Evolutionary conservation across 805 yeast genomes (phyloP), one percentile per base, ranked within the genome.

Genomic region (Hanseniaspora clermontiae): DNA sequence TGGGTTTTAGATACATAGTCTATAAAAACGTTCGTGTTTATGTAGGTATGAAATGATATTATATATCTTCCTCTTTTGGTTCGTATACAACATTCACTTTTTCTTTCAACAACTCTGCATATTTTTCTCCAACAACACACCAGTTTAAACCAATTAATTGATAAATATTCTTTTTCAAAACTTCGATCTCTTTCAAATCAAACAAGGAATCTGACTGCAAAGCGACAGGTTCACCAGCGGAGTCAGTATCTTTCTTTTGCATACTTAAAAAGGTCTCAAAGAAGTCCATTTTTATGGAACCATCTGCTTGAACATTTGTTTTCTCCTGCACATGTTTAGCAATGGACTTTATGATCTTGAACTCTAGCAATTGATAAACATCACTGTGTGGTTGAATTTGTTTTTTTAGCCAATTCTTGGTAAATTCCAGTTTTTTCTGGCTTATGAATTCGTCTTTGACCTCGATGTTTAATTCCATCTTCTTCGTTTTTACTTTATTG

Each of bases 351-450:
- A 55, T 45, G 53, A 80, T 75, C 60, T 82, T 80, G 40, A 75
- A 74, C 68, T 87, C 96, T 76, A 88, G 74, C 50, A 87, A 74
- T 6, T 83, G 82, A 65, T 87, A 87, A 42, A 87, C 84, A 52
- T 79, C 82, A 8, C 91, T 81, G 59, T 74, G 74, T 50, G 96
- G 96, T 69, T 87, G 95, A 12, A 90, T 84, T 69, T 88, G 95
- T 65, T 83, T 86, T 50, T 84, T 74, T 48, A 88, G 74, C 95
- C 96, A 87, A 61, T 82, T 79, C 66, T 80, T 79, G 45, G 84
- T 79, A 66, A 87, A 84, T 58, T 76, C 77, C 0, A 69, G 62
- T 54, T 66, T 68, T 1, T 61, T 54, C 31, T 62, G 62, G 46
- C 64, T 66, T 43, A 67, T 56, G 4, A 63, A 45, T 2, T 65